Conservation (phyloP, 2,329 filamentous ascomycete species). For the Cordyceps fumosorosea region DNA sequence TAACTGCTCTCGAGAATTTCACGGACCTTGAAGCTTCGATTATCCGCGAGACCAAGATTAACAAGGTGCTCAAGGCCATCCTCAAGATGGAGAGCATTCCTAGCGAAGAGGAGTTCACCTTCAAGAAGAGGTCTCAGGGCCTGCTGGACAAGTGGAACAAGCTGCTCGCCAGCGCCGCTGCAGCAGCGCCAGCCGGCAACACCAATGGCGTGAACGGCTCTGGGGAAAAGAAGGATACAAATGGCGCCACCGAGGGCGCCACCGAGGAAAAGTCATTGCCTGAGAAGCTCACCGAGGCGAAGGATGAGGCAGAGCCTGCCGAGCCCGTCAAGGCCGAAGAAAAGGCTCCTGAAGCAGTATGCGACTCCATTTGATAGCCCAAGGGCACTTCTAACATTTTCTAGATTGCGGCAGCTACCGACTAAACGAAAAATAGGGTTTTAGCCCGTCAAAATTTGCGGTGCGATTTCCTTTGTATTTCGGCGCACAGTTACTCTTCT, state of each 20-base stretch:
- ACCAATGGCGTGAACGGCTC: conserved; percentile 44
- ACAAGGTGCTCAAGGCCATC: conserved; percentile 95
- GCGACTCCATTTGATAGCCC: conserved; percentile 18
- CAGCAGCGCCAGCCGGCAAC: conserved; percentile 29
- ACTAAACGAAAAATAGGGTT: conserved; percentile 4
- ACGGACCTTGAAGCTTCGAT: conserved; percentile 80
- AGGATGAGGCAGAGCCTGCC: conserved; percentile 19
- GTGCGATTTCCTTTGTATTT: conserved; percentile 6
- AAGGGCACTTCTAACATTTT: conserved; percentile 14
- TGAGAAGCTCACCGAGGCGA: conserved; percentile 32
- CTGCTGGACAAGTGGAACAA: conserved; percentile 88
- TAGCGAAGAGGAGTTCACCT: conserved; percentile 79
- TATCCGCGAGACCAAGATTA: conserved; percentile 89
- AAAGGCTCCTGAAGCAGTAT: conserved; percentile 23
- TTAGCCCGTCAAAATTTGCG: neutral
- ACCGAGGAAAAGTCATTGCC: conserved; percentile 27
- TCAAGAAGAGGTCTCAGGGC: conserved; percentile 74
- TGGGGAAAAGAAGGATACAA: conserved; percentile 37
- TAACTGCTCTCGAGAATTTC: conserved; percentile 73
- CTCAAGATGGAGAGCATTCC: conserved; percentile 82
- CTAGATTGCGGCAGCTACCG: conserved; percentile 19
- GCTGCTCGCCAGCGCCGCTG: conserved; percentile 57
- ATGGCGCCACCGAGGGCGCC: conserved; percentile 34
- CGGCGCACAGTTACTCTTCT: neutral
- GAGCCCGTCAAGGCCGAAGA: conserved; percentile 21